Base-by-base conservation (phyloP, 345 rosid species). In the Camelina laxa region DNA sequence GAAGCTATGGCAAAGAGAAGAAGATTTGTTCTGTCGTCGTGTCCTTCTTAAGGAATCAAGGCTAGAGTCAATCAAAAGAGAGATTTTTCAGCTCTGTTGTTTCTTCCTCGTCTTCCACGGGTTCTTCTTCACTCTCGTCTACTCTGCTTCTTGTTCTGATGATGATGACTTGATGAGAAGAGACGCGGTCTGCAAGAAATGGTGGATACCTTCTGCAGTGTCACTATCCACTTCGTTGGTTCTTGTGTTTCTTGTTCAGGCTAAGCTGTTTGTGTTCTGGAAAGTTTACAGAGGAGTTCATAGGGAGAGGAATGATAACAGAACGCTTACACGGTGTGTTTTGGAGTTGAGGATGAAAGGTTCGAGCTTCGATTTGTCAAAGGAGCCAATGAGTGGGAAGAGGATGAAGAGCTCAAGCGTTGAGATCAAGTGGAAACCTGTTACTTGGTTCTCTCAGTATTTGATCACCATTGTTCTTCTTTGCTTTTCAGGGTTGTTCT, bases 301-400 rank as follows among this genome's bases (percentile, higher is more conserved):
- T 67, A 88, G 88, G 75, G 96, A 88, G 83, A 89, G 76, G 80
- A 83, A 61, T 6, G 96, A 88, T 59, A 84, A 82, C 61, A 79
- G 99, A 44, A 87, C 96, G 5, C 83, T 95, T 8, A 80, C 82
- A 1, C 74, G 97, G 63, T 89, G 96, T 68, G 82, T 95, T 36
- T 87, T 85, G 75, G 99, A 92, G 72, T 79, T 96, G 87, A 83
- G 98, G 72, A 92, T 91, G 99, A 91, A 95, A 84, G 99, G 99
- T 9, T 80, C 85, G 20, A 92, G 93, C 83, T 92, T 92, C 13
- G 97, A 96, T 79, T 30, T 96, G 83, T 88, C 96, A 0, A 96
- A 92, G 75, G 99, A 96, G 76, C 98, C 98, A 7, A 78, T 72
- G 67, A 77, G 72, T 42, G 91, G 96, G 73, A 90, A 79, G 84